These are phyloP conservation scores for Erigeron canadensis DNA, from an alignment of 129 eudicot genomes.

Conservation along the genomic window DNA sequence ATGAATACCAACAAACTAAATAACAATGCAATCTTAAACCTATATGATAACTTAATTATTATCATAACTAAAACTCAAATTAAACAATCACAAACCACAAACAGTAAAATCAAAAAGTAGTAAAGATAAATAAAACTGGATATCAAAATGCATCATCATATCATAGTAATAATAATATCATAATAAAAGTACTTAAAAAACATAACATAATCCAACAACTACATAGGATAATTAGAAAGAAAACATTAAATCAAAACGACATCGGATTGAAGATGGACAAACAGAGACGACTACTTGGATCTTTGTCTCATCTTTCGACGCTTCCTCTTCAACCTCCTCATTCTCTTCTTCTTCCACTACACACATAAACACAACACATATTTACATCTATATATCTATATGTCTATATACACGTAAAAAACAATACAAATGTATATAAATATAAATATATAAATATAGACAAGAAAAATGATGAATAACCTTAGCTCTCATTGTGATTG, in stretches of 20 bases:
- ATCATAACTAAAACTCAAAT: too few relatives aligned
- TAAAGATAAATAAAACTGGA: too few relatives aligned
- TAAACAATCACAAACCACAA: too few relatives aligned
- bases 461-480: neutral
- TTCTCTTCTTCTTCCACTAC: slow-evolving; percentile 4
- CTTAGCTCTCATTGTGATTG: neutral
- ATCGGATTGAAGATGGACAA: neutral
- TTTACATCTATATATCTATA: too few relatives aligned
- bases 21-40: too few relatives aligned
- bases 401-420: neutral
- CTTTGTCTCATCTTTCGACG: slow-evolving; percentile 3
- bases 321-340: slow-evolving; percentile 5
- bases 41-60: too few relatives aligned
- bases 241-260: neutral
- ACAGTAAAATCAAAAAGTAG: too few relatives aligned
- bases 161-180: too few relatives aligned
- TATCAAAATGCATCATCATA: too few relatives aligned
- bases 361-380: neutral
- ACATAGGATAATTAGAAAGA: neutral
- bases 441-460: neutral
- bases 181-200: too few relatives aligned
- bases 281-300: neutral
- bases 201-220: neutral
- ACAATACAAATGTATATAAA: neutral
- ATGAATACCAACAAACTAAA: too few relatives aligned